phyloP scores from a whole-genome alignment of 1,284 basidiomycete species.

The Ceratobasidium papillatum region DNA sequence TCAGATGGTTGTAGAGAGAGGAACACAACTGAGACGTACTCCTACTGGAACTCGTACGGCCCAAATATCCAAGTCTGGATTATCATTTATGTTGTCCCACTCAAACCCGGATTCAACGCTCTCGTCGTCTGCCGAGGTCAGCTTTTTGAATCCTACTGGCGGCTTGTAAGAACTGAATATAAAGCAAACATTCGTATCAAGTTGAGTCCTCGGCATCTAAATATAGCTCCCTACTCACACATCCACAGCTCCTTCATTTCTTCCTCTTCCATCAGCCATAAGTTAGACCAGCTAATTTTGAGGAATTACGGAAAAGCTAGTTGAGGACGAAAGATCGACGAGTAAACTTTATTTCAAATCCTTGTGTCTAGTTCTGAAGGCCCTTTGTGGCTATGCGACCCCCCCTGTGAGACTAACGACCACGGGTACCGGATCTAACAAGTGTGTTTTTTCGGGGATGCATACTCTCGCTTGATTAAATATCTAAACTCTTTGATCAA shows the following conservation, averaged over 20 bases:
- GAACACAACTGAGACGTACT: slow-evolving; percentile 27
- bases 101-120: slow-evolving; percentile 34
- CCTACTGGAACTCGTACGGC: slow-evolving; percentile 41
- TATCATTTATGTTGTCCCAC: slow-evolving; percentile 35
- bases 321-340: slow-evolving; percentile 22
- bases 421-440: background rate
- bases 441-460: slow-evolving; percentile 1
- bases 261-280: background rate
- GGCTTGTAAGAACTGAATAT: slow-evolving; percentile 18
- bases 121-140: slow-evolving; percentile 19
- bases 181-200: background rate
- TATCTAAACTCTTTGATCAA: background rate
- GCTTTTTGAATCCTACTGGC: slow-evolving; percentile 19
- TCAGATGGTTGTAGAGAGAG: background rate
- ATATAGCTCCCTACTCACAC: background rate
- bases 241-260: slow-evolving; percentile 24
- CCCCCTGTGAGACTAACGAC: background rate
- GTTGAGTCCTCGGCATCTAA: background rate
- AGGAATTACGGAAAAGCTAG: background rate
- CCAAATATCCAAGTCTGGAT: slow-evolving; percentile 44
- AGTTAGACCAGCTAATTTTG: background rate
- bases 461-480: slow-evolving; percentile 3
- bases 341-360: slow-evolving; percentile 33
- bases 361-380: background rate
- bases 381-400: slow-evolving; percentile 25